A percentile compares a stretch with the other conserved stretches of the same genome.
Conservation (phyloP, 2,329 filamentous ascomycete genomes). For the Colletotrichum trifolii region DNA sequence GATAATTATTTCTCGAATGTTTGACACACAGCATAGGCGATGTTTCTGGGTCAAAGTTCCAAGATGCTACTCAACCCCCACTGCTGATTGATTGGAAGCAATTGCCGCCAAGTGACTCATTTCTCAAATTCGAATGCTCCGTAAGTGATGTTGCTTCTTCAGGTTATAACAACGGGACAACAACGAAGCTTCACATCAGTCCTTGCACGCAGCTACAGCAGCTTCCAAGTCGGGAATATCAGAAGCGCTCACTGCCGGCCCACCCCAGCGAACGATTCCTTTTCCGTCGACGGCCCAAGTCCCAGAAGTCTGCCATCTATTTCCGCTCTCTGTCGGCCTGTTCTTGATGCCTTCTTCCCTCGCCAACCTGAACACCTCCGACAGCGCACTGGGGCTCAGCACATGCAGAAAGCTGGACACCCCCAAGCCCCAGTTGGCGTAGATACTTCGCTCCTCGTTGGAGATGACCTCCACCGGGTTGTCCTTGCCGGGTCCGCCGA, state of each 20-base stretch:
- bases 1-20: too few relatives aligned
- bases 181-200: background rate
- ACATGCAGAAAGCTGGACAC: constrained; percentile 71
- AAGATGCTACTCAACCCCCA: too few relatives aligned
- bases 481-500: constrained; percentile 65
- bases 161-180: too few relatives aligned
- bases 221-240: constrained; percentile 21
- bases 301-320: constrained; percentile 75
- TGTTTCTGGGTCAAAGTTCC: too few relatives aligned
- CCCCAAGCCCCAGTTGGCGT: constrained; percentile 74
- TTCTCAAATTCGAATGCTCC: too few relatives aligned
- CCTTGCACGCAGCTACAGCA: background rate
- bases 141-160: too few relatives aligned
- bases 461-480: constrained; percentile 64
- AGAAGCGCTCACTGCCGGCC: constrained; percentile 7
- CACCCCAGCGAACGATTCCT: constrained; percentile 20
- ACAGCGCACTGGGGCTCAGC: constrained; percentile 67
- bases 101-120: too few relatives aligned
- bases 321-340: constrained; percentile 72
- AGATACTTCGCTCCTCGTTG: constrained; percentile 69
- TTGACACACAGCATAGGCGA: too few relatives aligned
- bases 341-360: constrained; percentile 75
- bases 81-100: too few relatives aligned
- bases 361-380: constrained; percentile 66
- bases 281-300: constrained; percentile 61